These are phyloP conservation scores for Umbelopsis sp. DNA, from an alignment of 371 early-diverging fungal genomes.

Conservation along the genomic window DNA sequence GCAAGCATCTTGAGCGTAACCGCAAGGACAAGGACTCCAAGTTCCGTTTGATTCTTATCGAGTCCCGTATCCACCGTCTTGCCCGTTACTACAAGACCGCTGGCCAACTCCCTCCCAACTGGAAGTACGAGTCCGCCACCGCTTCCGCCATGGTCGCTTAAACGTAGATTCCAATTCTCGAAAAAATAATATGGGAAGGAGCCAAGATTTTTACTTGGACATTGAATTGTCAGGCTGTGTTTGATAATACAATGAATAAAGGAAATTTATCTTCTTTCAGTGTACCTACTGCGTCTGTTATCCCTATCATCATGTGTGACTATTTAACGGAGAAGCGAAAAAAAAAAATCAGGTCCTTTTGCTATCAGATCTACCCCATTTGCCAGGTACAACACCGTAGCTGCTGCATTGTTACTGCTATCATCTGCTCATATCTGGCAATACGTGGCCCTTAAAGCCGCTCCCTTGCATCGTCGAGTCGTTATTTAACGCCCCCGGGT, in stretches of 20 bases:
- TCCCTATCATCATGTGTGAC: too few relatives aligned
- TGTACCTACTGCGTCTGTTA: too few relatives aligned
- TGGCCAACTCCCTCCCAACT: slow-evolving; percentile 97
- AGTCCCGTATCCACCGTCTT: slow-evolving; percentile 99
- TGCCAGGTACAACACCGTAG: too few relatives aligned
- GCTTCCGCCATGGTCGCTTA: slow-evolving; percentile 84
- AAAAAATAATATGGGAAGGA: background rate
- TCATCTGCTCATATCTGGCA: too few relatives aligned
- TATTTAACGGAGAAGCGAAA: too few relatives aligned
- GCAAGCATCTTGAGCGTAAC: slow-evolving; percentile 99
- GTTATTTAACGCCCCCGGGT: too few relatives aligned
- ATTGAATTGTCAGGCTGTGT: background rate
- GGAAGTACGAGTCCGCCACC: slow-evolving; percentile 95
- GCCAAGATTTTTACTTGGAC: background rate
- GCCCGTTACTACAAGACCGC: slow-evolving; percentile 99
- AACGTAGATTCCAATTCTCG: slow-evolving; percentile 23
- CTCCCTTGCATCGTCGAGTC: too few relatives aligned
- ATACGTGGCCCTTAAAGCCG: too few relatives aligned
- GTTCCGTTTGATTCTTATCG: slow-evolving; percentile 99
- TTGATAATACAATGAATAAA: slow-evolving; percentile 5
- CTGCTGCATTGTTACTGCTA: too few relatives aligned
- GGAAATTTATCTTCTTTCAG: background rate
- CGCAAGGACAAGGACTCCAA: slow-evolving; percentile 99
- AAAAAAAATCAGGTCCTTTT: too few relatives aligned
- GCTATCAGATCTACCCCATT: too few relatives aligned